Evolutionary conservation across 2,329 filamentous ascomycete species (phyloP), one percentile per base, ranked within the genome.

Genomic region (Alternaria triticimaculans): DNA sequence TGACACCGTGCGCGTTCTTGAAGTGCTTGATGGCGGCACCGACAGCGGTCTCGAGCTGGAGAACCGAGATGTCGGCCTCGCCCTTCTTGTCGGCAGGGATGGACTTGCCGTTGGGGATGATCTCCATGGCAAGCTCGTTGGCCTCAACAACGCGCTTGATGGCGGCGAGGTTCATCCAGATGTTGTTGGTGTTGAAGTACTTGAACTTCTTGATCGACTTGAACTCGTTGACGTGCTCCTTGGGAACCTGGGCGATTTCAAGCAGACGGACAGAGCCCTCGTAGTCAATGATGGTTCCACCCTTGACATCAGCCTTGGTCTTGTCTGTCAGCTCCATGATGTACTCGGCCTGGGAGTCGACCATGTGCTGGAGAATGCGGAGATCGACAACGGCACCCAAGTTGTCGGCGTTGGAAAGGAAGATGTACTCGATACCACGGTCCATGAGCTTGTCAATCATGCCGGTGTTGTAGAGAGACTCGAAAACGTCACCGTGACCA

Each of bases 171-270:
- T 97, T 97, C 88, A 99, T 92, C 96, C 96, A 99, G 85, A 99
- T 97, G 89, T 99, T 99, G 92, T 99, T 99, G 84, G 96, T 99
- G 90, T 99, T 99, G 91, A 99, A 99, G 90, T 99, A 99, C 89
- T 97, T 97, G 92, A 99, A 99, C 89, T 99, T 99, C 91, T 99
- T 99, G 88, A 99, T 99, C 53, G 94, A 97, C 90, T 99, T 99
- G 93, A 99, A 99, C 86, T 99, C 96, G 85, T 99, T 98, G 82
- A 96, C 93, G 85, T 99, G 96, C 87, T 99, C 93, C 90, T 98
- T 99, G 84, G 96, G 96, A 37, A 99, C 96, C 87, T 99, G 96
- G 14, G 96, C 96, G 77, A 99, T 97, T 87, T 99, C 96, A 57
- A 99, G 92, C 72, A 99, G 91, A 80, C 96, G 94, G 74, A 96